These are phyloP conservation scores for Trametopsis cervina DNA, from an alignment of 768 basidiomycete genomes.

Conservation along the genomic window DNA sequence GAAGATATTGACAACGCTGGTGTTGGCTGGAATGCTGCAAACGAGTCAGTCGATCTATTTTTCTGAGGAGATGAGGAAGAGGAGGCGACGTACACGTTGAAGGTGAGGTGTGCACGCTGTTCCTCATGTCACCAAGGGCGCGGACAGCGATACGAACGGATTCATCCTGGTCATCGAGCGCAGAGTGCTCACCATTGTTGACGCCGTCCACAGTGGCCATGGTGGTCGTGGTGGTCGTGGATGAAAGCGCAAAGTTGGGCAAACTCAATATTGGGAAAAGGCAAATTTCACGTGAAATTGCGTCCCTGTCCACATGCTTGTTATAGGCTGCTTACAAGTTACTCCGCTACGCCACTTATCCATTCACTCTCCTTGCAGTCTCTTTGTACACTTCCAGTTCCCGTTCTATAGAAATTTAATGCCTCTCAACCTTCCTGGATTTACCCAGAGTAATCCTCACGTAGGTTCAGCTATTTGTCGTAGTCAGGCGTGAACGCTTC, in stretches of 20 bases:
- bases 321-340: neutral
- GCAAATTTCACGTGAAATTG: neutral
- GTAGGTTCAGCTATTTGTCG: no score
- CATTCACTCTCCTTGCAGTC: no score
- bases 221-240: neutral
- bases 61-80: neutral
- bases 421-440: no score
- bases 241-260: neutral
- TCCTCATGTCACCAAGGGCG: constrained; percentile 76
- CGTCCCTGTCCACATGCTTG: neutral
- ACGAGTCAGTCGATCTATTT: neutral
- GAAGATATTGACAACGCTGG: constrained; percentile 28
- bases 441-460: no score
- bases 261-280: neutral
- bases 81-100: constrained; percentile 16
- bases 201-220: constrained; percentile 5
- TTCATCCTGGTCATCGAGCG: constrained; percentile 57
- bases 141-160: constrained; percentile 72
- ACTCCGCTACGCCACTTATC: no score
- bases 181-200: constrained; percentile 8
- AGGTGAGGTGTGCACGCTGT: constrained; percentile 27
- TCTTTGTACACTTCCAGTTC: no score
- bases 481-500: no score
- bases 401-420: no score
- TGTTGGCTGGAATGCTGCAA: constrained; percentile 27